These are phyloP conservation scores for Isatis tinctoria DNA, from an alignment of 345 rosid genomes.

Conservation along the genomic window DNA sequence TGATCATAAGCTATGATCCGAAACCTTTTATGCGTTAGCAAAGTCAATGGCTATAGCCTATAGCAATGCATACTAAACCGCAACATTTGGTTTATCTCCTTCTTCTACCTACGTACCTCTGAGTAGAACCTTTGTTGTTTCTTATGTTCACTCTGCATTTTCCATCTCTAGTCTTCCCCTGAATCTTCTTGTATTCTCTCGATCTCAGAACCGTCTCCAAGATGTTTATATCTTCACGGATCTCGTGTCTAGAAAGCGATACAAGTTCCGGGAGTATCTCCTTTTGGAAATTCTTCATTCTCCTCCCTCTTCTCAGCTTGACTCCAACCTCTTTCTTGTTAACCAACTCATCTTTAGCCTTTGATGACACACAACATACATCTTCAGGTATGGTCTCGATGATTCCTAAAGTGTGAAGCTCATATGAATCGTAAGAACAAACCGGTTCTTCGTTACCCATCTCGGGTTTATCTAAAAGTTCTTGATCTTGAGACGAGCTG, in stretches of 20 bases:
- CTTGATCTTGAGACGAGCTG: slow-evolving; percentile 14
- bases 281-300: slow-evolving; percentile 67
- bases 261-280: slow-evolving; percentile 56
- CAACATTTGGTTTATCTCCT: neutral
- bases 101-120: neutral
- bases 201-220: slow-evolving; percentile 64
- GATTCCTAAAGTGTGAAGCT: slow-evolving; percentile 41
- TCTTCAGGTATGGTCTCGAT: slow-evolving; percentile 42
- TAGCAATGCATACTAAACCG: neutral
- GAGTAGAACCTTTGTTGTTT: slow-evolving; percentile 32
- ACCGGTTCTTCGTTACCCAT: slow-evolving; percentile 18
- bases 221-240: slow-evolving; percentile 55
- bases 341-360: slow-evolving; percentile 28
- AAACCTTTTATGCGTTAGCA: neutral
- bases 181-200: slow-evolving; percentile 50
- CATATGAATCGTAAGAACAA: slow-evolving; percentile 49
- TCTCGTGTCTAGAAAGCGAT: slow-evolving; percentile 60
- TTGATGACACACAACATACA: slow-evolving; percentile 45
- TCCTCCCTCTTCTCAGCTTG: slow-evolving; percentile 65
- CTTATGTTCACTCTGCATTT: neutral
- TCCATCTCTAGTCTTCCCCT: slow-evolving; percentile 33
- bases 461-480: neutral
- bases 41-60: neutral
- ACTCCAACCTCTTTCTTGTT: slow-evolving; percentile 38
- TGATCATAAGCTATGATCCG: neutral